Evolutionary conservation across 106 monocot genomes (phyloP).

Genomic region (Iris macrosiphon): DNA sequence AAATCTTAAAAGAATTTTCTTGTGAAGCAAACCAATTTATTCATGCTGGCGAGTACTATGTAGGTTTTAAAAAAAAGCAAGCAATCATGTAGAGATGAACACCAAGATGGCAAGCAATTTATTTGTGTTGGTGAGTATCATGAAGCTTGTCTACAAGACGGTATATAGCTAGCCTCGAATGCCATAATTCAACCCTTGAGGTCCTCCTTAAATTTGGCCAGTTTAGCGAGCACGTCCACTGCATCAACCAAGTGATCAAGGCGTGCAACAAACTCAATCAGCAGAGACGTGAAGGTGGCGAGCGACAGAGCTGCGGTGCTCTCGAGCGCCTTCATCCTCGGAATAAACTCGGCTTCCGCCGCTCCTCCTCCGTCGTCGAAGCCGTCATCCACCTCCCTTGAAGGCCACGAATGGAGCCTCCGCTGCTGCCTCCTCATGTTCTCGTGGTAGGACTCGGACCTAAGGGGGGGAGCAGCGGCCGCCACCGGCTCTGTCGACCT

Average conservation of each 20-base stretch:
- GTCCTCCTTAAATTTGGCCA: constrained; percentile 47
- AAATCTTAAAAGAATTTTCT: no score
- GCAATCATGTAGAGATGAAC: no score
- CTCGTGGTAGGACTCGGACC: constrained; percentile 36
- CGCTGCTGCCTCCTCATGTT: constrained; percentile 46
- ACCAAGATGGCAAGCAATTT: no score
- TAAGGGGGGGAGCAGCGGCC: neutral
- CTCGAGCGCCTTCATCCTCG: constrained; percentile 48
- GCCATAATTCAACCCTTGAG: constrained; percentile 12
- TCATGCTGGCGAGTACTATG: no score
- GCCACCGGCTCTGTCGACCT: neutral
- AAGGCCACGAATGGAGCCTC: constrained; percentile 65
- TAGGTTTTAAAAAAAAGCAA: no score
- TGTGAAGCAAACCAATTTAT: no score
- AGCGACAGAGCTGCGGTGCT: constrained; percentile 57
- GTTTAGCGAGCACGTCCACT: constrained; percentile 38
- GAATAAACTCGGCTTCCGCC: constrained; percentile 12
- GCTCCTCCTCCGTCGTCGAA: constrained; percentile 23
- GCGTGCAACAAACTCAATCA: constrained; percentile 69
- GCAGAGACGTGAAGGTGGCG: constrained; percentile 56
- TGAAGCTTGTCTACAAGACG: no score
- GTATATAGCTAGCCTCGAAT: no score
- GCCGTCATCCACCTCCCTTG: constrained; percentile 42
- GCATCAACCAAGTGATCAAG: constrained; percentile 78
- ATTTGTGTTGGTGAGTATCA: no score